Evolutionary conservation across 768 basidiomycete species (phyloP), one percentile per base, ranked within the genome.

Genomic region (Mycena galericulata): DNA sequence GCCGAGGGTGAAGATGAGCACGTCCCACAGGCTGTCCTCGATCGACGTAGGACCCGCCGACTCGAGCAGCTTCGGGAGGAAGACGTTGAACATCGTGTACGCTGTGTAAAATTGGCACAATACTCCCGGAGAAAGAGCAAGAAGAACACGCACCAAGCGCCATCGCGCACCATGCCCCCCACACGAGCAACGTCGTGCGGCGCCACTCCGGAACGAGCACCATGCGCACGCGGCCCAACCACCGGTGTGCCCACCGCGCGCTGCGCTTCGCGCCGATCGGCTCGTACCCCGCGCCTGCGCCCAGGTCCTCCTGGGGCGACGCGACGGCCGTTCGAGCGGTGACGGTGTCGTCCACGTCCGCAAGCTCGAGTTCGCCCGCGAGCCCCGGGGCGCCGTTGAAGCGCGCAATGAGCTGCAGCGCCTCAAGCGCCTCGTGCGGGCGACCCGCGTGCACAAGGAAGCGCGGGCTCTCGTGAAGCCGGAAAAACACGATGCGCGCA

Each of bases 71-170:
- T 94, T 97, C 0, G 96, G 96, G 22, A 96, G 85, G 75, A 89
- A 97, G 29, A 96, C 94, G 75, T 97, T 97, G 79, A 97, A 97
- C 90, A 97, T 95, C 2, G 94, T 96, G 74, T 90, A 95, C 0
- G 89, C 92, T 93, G 63, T 24, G 50, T 34, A 1, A 26, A 47
- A 41, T 69, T 47, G 69, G 56, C 40, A 69, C n/a, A 9, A 49
- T 49, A 20, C 34, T 7, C 34, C 34, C 34, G 34, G 34, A 6
- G 46, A 50, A 60, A 34, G 57, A 10, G 29, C 41, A 50, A 54
- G 45, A 17, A 50, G 47, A 62, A 53, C 15, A 74, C 90, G 58
- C 68, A 92, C 94, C 95, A 20, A 95, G 83, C 0, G 92, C 86
- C 88, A 95, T 92, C 1, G 85, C 79, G 62, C 85, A 87, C 96